phyloP scores from a whole-genome alignment of 768 basidiomycete genomes.

The Heimioporus sp. region DNA sequence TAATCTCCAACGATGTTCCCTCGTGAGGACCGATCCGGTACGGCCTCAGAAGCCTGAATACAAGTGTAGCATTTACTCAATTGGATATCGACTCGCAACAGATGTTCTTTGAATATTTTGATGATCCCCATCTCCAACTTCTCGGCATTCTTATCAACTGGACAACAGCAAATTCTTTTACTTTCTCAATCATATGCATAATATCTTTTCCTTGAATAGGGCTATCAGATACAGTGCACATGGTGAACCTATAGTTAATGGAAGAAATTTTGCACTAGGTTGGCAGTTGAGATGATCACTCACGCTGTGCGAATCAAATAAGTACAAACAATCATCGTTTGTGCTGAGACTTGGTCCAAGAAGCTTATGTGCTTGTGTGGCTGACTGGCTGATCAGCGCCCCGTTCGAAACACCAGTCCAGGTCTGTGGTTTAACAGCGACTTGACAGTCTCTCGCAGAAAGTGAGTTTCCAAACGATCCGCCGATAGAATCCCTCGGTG shows the following conservation, averaged over 20 bases:
- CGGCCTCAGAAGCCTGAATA: too few species aligned
- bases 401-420: slow-evolving; percentile 84
- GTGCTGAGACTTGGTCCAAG: too few species aligned
- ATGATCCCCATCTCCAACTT: slow-evolving; percentile 90
- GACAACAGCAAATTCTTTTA: slow-evolving; percentile 92
- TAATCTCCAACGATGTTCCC: slow-evolving; percentile 95
- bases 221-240: slow-evolving; percentile 96
- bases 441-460: slow-evolving; percentile 80
- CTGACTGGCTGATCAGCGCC: slow-evolving; percentile 51
- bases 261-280: too few species aligned
- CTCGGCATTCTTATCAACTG: slow-evolving; percentile 92
- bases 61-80: too few species aligned
- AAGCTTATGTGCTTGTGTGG: too few species aligned
- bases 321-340: slow-evolving; percentile 74
- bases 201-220: slow-evolving; percentile 95
- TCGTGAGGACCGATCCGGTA: slow-evolving; percentile 3
- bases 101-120: slow-evolving; percentile 73
- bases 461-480: slow-evolving; percentile 49
- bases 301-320: slow-evolving; percentile 61
- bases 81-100: too few species aligned
- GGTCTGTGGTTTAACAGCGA: slow-evolving; percentile 99
- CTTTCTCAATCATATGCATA: slow-evolving; percentile 96
- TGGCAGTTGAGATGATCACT: slow-evolving; percentile 74
- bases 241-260: slow-evolving; percentile 57
- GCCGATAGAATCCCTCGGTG: slow-evolving; percentile 9